phyloP scores from a whole-genome alignment of 768 basidiomycete species.

The Pulveroboletus sp. region DNA sequence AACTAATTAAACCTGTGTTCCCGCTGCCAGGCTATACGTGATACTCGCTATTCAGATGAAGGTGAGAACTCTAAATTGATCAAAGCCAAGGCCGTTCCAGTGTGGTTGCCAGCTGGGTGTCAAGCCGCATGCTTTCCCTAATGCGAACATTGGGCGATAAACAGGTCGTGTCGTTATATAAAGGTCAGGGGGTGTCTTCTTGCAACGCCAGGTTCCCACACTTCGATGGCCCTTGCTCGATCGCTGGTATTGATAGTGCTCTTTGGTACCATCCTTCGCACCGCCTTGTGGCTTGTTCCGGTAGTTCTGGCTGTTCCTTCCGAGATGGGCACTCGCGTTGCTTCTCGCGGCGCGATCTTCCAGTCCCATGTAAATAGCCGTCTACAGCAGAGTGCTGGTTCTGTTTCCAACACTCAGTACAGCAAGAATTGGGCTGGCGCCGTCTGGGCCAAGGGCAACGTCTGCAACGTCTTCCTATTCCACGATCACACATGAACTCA shows the following conservation, averaged over 20 bases:
- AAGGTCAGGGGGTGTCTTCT: background rate
- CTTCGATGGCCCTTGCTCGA: background rate
- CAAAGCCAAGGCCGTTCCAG: too few relatives aligned
- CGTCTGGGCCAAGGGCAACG: background rate
- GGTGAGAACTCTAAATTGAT: background rate
- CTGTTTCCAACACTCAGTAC: background rate
- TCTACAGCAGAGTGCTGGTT: background rate
- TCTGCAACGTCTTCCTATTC: background rate
- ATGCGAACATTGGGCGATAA: background rate
- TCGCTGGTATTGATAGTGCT: background rate
- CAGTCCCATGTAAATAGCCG: background rate
- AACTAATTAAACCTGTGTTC: too few relatives aligned
- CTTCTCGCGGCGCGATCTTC: background rate
- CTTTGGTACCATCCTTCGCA: background rate
- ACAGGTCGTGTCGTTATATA: background rate
- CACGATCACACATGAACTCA: background rate
- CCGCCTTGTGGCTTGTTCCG: background rate
- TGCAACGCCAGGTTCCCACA: background rate
- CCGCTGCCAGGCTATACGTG: too few relatives aligned
- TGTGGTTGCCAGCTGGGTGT: background rate
- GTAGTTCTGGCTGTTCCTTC: background rate
- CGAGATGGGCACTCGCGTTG: background rate
- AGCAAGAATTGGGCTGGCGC: slow-evolving; percentile 11
- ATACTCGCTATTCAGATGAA: background rate
- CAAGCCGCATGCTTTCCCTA: background rate